phyloP scores from a whole-genome alignment of 352 stramenopile genomes.

The Phytophthora capsici region DNA sequence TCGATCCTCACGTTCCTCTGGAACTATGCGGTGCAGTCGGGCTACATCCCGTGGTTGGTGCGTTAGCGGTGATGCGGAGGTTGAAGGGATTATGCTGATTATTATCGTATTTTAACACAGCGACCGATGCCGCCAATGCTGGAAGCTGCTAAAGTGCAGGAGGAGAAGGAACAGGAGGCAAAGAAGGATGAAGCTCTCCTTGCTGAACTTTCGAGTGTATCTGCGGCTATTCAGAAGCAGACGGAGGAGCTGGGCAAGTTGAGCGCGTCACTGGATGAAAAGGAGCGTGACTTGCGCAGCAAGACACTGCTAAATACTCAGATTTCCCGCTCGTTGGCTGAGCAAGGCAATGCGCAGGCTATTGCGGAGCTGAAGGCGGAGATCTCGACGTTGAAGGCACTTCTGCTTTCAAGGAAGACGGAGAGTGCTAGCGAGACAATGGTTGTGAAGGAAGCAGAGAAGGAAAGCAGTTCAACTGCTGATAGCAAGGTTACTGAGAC shows the following conservation, averaged over 20 bases:
- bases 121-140: slow-evolving; percentile 44
- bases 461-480: not conserved
- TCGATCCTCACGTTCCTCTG: slow-evolving; percentile 78
- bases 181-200: slow-evolving; percentile 64
- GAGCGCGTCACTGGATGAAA: slow-evolving; percentile 56
- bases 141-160: slow-evolving; percentile 49
- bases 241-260: slow-evolving; percentile 67
- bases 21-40: slow-evolving; percentile 76
- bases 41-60: slow-evolving; percentile 75
- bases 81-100: slow-evolving; percentile 1
- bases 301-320: slow-evolving; percentile 50
- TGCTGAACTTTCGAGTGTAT: slow-evolving; percentile 52
- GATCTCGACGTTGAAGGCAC: slow-evolving; percentile 67
- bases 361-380: slow-evolving; percentile 77
- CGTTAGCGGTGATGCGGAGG: not conserved
- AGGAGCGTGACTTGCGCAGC: slow-evolving; percentile 59
- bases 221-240: slow-evolving; percentile 66
- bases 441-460: slow-evolving; percentile 15
- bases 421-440: not conserved
- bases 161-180: slow-evolving; percentile 58
- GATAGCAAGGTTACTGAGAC: slow-evolving; percentile 7
- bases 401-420: slow-evolving; percentile 49
- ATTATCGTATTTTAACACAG: slow-evolving; percentile 23
- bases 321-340: slow-evolving; percentile 52
- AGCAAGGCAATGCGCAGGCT: slow-evolving; percentile 61